Percentiles rank a stretch among this genome's conserved stretches.
These are phyloP conservation scores for Clitopilus hobsonii DNA, from an alignment of 768 basidiomycete species.

Conservation along the genomic window DNA sequence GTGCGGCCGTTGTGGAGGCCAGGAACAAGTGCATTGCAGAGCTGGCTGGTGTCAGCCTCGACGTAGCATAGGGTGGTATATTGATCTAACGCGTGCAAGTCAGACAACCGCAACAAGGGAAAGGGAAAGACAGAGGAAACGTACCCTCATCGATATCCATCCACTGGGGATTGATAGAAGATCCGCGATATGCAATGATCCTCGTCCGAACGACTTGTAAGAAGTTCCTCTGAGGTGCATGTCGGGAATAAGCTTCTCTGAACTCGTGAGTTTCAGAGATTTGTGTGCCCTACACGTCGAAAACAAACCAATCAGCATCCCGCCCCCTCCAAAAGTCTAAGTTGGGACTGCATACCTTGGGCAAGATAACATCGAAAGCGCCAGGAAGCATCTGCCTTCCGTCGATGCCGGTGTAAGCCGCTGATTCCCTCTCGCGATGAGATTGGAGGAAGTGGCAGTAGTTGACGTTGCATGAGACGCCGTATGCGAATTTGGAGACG, in stretches of 20 bases:
- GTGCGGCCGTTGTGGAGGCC: neutral
- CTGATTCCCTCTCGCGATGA: neutral
- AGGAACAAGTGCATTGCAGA: slow-evolving; percentile 7
- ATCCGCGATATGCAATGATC: slow-evolving; percentile 20
- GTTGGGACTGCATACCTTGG: slow-evolving; percentile 14
- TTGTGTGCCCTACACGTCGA: slow-evolving; percentile 29
- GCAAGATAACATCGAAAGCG: slow-evolving; percentile 19
- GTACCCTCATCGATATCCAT: slow-evolving; percentile 19
- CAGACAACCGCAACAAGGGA: neutral
- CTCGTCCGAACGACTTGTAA: neutral
- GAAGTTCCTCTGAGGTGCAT: neutral
- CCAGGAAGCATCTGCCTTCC: slow-evolving; percentile 13
- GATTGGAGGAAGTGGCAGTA: neutral
- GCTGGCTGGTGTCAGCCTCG: slow-evolving; percentile 14
- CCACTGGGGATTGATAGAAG: slow-evolving; percentile 15
- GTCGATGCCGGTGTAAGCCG: slow-evolving; percentile 4
- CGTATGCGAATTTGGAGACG: slow-evolving; percentile 4
- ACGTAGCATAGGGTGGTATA: slow-evolving; percentile 18
- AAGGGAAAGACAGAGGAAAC: neutral
- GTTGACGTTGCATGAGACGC: neutral
- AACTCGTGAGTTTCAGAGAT: slow-evolving; percentile 21
- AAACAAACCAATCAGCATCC: neutral
- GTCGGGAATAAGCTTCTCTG: slow-evolving; percentile 11
- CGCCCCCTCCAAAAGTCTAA: neutral
- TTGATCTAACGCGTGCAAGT: slow-evolving; percentile 8